Conservation (phyloP, 495 filamentous ascomycete species). For the Xylaria longipes region DNA sequence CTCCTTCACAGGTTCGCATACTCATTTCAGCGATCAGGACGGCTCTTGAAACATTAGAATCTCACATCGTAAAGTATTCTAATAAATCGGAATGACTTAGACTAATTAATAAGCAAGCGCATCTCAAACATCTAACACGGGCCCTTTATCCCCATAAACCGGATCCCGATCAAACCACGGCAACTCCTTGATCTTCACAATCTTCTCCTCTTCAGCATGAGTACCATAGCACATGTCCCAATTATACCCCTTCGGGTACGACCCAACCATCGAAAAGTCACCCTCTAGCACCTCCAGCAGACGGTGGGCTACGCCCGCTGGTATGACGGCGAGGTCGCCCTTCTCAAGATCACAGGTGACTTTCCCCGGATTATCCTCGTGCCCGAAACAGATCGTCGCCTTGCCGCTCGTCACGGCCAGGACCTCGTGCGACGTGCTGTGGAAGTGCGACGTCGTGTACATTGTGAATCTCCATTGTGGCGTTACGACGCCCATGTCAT, state of each 20-base stretch:
- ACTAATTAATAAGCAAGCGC: neutral
- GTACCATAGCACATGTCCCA: neutral
- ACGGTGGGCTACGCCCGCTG: neutral
- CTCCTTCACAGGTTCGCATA: neutral
- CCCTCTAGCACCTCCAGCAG: neutral
- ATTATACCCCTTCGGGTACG: neutral
- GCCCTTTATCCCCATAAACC: slow-evolving; percentile 64
- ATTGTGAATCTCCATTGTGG: slow-evolving; percentile 75
- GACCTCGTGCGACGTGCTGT: slow-evolving; percentile 70
- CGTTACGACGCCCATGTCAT: slow-evolving; percentile 55
- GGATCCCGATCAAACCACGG: slow-evolving; percentile 66
- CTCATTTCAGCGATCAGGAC: neutral
- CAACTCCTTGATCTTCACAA: neutral
- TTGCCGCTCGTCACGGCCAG: slow-evolving; percentile 63
- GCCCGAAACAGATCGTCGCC: slow-evolving; percentile 70
- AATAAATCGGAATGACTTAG: too few species aligned
- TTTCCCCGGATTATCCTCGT: slow-evolving; percentile 63
- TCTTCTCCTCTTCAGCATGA: neutral
- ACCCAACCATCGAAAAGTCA: neutral
- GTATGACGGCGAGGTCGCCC: neutral
- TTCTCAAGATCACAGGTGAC: slow-evolving; percentile 49
- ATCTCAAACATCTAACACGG: slow-evolving; percentile 47
- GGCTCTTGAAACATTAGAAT: too few species aligned
- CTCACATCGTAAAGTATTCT: neutral
- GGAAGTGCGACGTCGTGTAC: slow-evolving; percentile 68